Conservation (phyloP, 768 basidiomycete genomes). For the Pisolithus orientalis region DNA sequence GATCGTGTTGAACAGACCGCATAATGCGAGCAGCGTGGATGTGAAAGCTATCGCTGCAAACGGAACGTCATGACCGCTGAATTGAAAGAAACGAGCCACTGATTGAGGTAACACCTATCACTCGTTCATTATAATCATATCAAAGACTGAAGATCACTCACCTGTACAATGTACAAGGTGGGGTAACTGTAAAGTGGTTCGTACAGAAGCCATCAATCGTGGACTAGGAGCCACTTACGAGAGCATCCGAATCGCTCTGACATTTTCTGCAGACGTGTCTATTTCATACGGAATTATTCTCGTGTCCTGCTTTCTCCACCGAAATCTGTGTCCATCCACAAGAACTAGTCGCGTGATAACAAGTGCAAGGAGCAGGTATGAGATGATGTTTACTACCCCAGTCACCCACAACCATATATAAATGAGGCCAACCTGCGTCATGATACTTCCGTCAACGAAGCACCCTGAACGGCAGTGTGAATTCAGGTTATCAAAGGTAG, state of each 20-base stretch:
- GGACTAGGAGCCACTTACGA: conserved; percentile 33
- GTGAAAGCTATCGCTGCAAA: no score
- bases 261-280: conserved; percentile 7
- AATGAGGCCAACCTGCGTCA: conserved; percentile 39
- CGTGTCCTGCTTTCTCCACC: conserved; percentile 5
- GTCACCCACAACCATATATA: conserved; percentile 51
- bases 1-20: conserved; percentile 39
- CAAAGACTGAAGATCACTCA: conserved; percentile 6
- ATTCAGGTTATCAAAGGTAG: not conserved
- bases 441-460: conserved; percentile 37
- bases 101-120: not conserved
- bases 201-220: not conserved
- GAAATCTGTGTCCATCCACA: conserved; percentile 26
- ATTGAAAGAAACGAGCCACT: no score
- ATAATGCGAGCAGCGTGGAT: no score
- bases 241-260: conserved; percentile 39
- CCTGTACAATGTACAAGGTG: conserved; percentile 35
- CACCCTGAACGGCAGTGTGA: conserved; percentile 34
- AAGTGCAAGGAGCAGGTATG: no score
- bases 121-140: not conserved
- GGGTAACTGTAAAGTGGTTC: conserved; percentile 33
- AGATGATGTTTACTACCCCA: conserved; percentile 7
- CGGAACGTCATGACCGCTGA: no score
- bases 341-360: conserved; percentile 16
- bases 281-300: conserved; percentile 6